Base-by-base conservation (phyloP, 371 early-diverging fungal genomes). In the Apophysomyces sp. region DNA sequence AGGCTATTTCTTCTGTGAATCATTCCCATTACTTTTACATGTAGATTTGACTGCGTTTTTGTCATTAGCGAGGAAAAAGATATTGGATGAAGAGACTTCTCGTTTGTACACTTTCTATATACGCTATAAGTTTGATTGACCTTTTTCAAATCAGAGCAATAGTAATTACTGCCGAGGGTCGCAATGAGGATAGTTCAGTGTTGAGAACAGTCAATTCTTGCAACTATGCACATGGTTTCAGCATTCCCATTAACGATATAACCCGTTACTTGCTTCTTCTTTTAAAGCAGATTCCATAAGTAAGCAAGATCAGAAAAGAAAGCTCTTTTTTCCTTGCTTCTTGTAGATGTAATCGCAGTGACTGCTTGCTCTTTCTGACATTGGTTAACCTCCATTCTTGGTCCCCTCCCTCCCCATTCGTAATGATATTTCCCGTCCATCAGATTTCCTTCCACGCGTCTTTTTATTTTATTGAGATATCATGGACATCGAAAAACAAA, bases 41-140 rank as follows among this genome's bases (percentile, higher is more conserved):
- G 51, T 34, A 9, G 63, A 57, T 32, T 44, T 49, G 18, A 63
- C 58, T 3, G 57, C 53, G 28, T 63, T 63, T 34, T 63, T 57
- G 27, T 58, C 63, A 16, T 30, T 26, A 7, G 63, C 63, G 18
- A 63, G 58, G 36, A 63, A 63, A 29, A 57, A 63, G 4, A 63
- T 18, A 31, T 63, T 63, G 29, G 55, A 55, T 6, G 63, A 63
- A 8, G 63, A 57, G 7, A 63, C 63, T 39, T 57, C 37, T n/a
- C 58, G 40, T 44, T 57, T 57, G 28, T 57, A 63, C 15, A 63
- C 40, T 26, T 21, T 55, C 56, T 55, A 56, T 37, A 18, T n/a
- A 36, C 37, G n/a, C 21, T 11, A 18, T 55, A 11, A 16, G 27
- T 9, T 32, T 15, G 55, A 24, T 44, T n/a, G 16, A 18, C 28